Evolutionary conservation across 2,329 filamentous ascomycete species (phyloP).

Genomic region (Epichloe hybrida): DNA sequence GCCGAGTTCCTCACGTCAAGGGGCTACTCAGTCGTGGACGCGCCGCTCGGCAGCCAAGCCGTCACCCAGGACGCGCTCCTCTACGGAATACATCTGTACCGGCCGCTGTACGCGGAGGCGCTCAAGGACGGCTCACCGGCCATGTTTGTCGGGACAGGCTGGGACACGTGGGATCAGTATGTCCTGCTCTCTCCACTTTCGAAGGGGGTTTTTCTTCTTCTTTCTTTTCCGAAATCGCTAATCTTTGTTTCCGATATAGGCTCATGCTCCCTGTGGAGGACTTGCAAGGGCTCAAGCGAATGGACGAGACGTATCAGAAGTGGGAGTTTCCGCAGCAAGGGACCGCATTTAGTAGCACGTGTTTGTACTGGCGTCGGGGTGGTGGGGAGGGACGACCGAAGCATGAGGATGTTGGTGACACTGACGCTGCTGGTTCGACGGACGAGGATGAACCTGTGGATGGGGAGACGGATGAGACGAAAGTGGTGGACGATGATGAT

Average conservation of each 20-base stretch:
- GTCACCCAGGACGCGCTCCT: conserved; percentile 38
- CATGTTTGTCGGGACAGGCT: conserved; percentile 44
- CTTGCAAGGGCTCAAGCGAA: conserved; percentile 5
- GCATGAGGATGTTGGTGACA: background rate
- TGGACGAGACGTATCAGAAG: conserved; percentile 8
- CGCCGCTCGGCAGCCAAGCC: conserved; percentile 37
- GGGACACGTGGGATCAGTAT: conserved; percentile 37
- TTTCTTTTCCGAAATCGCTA: background rate
- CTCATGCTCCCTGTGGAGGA: background rate
- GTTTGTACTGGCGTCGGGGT: conserved; percentile 10
- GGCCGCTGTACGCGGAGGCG: conserved; percentile 36
- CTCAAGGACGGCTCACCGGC: conserved; percentile 33
- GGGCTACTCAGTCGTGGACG: conserved; percentile 36
- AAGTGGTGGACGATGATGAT: background rate
- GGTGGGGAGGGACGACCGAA: background rate
- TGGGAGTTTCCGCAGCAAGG: conserved; percentile 9
- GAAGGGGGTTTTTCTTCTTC: background rate
- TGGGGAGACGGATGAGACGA: background rate
- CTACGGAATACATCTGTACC: conserved; percentile 50
- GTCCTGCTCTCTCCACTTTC: conserved; percentile 9
- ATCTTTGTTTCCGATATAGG: background rate
- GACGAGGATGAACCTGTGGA: background rate
- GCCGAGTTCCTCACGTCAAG: conserved; percentile 38
- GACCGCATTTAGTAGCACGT: conserved; percentile 10
- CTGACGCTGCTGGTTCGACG: background rate